Conservation (phyloP, 768 basidiomycete species). For the Flagelloscypha sp. region DNA sequence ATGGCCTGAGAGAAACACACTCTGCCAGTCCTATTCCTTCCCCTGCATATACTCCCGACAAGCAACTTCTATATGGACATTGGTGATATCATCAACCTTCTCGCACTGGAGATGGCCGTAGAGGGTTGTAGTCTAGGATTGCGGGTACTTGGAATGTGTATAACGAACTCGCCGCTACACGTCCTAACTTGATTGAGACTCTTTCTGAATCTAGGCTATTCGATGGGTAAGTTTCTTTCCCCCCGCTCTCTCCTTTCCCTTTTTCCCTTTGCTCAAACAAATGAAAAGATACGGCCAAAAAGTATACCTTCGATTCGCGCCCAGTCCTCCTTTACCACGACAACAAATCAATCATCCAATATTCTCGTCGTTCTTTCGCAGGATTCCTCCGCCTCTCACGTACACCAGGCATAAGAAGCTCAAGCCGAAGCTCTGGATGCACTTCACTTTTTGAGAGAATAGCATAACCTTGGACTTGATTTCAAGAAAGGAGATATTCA, state of each 20-base stretch:
- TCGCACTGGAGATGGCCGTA: not conserved
- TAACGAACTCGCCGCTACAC: not conserved
- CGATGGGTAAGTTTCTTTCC: too few species aligned
- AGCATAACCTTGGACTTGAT: not conserved
- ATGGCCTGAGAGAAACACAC: conserved; percentile 2
- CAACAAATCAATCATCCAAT: not conserved
- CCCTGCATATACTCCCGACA: conserved; percentile 1
- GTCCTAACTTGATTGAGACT: conserved; percentile 1
- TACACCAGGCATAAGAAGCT: not conserved
- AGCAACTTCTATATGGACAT: not conserved
- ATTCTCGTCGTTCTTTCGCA: not conserved
- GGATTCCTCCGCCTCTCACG: not conserved
- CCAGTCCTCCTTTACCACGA: not conserved
- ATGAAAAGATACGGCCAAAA: conserved; percentile 25
- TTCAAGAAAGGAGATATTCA: conserved; percentile 1
- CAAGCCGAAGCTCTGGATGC: conserved; percentile 1
- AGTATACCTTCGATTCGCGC: conserved; percentile 15
- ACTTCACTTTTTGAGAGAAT: not conserved
- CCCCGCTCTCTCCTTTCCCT: not conserved
- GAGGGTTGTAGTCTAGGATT: not conserved
- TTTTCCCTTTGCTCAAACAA: not conserved
- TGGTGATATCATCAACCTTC: not conserved
- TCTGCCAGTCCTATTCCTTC: not conserved
- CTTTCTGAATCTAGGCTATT: not conserved
- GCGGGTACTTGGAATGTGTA: not conserved